Evolutionary conservation across 306 rosid genomes (phyloP).

Genomic region (Senna siamea): DNA sequence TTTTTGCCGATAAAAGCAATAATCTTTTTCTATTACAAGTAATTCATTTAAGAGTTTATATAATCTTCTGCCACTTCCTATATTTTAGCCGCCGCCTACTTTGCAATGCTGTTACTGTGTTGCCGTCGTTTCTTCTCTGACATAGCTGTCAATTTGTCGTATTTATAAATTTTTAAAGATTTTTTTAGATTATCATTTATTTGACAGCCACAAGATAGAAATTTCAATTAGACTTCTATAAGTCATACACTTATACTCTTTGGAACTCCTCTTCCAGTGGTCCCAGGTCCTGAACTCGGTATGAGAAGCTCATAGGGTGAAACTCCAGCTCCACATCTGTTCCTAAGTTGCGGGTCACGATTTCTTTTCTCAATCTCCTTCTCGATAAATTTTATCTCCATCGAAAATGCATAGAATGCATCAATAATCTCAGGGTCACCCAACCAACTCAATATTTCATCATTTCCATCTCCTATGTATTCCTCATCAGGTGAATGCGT

Average conservation of each 20-base stretch:
- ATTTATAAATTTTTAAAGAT: no score
- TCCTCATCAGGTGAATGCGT: slow-evolving; percentile 56
- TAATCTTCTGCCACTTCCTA: no score
- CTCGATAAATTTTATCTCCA: slow-evolving; percentile 49
- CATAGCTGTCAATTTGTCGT: no score
- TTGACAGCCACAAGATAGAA: no score
- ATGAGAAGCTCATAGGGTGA: slow-evolving; percentile 51
- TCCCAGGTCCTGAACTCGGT: slow-evolving; percentile 52
- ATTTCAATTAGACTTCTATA: no score
- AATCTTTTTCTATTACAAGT: no score
- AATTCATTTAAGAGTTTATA: no score
- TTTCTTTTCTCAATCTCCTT: slow-evolving; percentile 48
- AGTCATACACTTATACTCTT: slow-evolving; percentile 52
- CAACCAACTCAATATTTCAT: slow-evolving; percentile 42
- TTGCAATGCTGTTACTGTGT: no score
- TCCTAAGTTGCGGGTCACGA: slow-evolving; percentile 42
- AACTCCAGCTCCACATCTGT: slow-evolving; percentile 49
- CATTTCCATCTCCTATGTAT: slow-evolving; percentile 43
- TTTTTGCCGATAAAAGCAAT: no score
- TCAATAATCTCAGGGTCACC: slow-evolving; percentile 48
- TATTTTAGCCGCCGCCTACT: no score
- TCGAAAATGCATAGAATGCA: slow-evolving; percentile 48
- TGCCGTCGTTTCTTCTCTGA: no score
- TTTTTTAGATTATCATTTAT: no score
- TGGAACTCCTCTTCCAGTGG: slow-evolving; percentile 55